phyloP scores from a whole-genome alignment of 2,329 filamentous ascomycete genomes.

The Pseudogymnoascus sp. region DNA sequence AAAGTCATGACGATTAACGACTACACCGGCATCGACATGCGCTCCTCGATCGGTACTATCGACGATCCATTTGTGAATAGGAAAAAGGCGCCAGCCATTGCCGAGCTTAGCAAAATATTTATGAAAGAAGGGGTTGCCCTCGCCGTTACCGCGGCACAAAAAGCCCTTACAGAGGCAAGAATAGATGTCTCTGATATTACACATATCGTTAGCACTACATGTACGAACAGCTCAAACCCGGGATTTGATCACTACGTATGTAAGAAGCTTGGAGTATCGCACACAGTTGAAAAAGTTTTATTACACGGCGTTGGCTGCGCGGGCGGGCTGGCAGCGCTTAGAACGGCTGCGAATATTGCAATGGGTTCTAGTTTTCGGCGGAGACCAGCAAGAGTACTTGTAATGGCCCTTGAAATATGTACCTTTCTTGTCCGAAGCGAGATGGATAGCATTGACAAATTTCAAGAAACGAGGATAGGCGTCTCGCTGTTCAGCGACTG shows the following conservation, averaged over 20 bases:
- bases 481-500: conserved; percentile 63
- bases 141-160: conserved; percentile 46
- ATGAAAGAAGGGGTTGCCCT: conserved; percentile 51
- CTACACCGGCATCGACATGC: conserved; percentile 56
- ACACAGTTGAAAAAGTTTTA: conserved; percentile 55
- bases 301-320: conserved; percentile 61
- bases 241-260: conserved; percentile 61
- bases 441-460: conserved; percentile 52
- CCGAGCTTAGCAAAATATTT: conserved; percentile 48
- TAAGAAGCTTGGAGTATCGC: conserved; percentile 49
- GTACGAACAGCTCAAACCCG: conserved; percentile 62
- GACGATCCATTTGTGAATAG: conserved; percentile 57
- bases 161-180: conserved; percentile 49
- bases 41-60: conserved; percentile 54
- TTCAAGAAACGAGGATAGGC: conserved; percentile 57
- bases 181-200: conserved; percentile 49
- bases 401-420: conserved; percentile 57
- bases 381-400: conserved; percentile 55
- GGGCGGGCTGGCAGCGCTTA: conserved; percentile 53
- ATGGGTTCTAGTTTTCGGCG: conserved; percentile 53
- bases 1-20: conserved; percentile 58
- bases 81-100: conserved; percentile 45
- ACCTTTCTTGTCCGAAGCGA: conserved; percentile 58
- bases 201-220: conserved; percentile 61
- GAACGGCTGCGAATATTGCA: conserved; percentile 60